A percentile compares a stretch with the other conserved stretches of the same genome.
Conservation (phyloP, 371 early-diverging fungal genomes). For the Ordospora pajunii region DNA sequence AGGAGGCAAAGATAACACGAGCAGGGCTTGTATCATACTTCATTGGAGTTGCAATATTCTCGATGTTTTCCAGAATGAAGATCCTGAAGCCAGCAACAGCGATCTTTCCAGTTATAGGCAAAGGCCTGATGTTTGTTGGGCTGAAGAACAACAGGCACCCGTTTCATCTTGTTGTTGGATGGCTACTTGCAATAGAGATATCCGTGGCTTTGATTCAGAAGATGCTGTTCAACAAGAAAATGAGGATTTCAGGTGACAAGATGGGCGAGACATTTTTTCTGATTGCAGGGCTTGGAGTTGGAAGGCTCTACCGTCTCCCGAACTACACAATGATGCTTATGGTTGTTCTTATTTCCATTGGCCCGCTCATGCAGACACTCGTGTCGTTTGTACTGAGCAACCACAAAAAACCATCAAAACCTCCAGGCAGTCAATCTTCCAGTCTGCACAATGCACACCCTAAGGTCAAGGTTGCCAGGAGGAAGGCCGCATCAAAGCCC, state of each 20-base stretch:
- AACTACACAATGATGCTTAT: background rate
- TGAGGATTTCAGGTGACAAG: background rate
- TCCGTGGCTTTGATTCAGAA: slow-evolving; percentile 8
- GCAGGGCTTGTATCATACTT: slow-evolving; percentile 8
- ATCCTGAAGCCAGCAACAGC: background rate
- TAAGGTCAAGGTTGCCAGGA: slow-evolving; percentile 5
- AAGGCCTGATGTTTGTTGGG: background rate
- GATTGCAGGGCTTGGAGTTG: background rate
- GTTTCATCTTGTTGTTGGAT: slow-evolving; percentile 2
- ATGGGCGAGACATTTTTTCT: slow-evolving; percentile 5
- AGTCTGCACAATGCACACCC: background rate
- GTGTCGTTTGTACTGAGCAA: background rate
- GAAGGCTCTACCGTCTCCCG: background rate
- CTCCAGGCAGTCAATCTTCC: background rate
- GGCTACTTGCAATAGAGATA: slow-evolving; percentile 25
- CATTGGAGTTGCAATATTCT: slow-evolving; percentile 23
- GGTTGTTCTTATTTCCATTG: background rate
- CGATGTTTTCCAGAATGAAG: slow-evolving; percentile 3
- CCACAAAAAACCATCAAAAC: background rate
- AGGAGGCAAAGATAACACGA: background rate
- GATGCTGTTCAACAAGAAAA: slow-evolving; percentile 7
- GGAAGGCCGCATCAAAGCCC: background rate
- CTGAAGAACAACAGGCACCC: slow-evolving; percentile 19
- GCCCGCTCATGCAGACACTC: background rate
- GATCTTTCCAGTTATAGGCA: slow-evolving; percentile 31